A percentile compares a stretch with the other conserved stretches of the same genome.
Conservation (phyloP, 768 basidiomycete species). For the Trametes cinnabarina region DNA sequence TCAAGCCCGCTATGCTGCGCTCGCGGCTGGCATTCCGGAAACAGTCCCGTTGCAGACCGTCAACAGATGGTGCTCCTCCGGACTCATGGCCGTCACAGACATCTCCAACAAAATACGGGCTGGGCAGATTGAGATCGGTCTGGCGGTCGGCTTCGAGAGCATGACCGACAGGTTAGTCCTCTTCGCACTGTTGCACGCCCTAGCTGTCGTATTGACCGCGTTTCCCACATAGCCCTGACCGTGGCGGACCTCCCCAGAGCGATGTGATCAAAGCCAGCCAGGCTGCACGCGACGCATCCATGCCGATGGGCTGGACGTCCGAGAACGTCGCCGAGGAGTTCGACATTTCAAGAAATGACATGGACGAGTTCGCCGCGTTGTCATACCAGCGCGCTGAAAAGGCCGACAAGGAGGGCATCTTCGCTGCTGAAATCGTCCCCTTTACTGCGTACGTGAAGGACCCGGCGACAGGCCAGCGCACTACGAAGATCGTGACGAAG, state of each 20-base stretch:
- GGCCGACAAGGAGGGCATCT: conserved; percentile 66
- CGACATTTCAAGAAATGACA: conserved; percentile 66
- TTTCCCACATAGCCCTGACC: conserved; percentile 52
- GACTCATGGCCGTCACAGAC: conserved; percentile 79
- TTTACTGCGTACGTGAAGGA: conserved; percentile 66
- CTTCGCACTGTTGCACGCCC: conserved; percentile 2
- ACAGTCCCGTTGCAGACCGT: conserved; percentile 69
- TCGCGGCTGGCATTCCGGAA: conserved; percentile 82
- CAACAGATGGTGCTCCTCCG: conserved; percentile 82
- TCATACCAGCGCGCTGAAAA: conserved; percentile 80
- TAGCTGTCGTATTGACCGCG: conserved; percentile 22
- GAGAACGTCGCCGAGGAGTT: conserved; percentile 83
- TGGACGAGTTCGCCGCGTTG: conserved; percentile 70
- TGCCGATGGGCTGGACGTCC: conserved; percentile 89
- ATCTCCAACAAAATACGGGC: conserved; percentile 73
- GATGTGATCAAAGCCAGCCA: conserved; percentile 57
- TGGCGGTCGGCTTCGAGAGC: conserved; percentile 82
- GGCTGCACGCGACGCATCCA: conserved; percentile 56
- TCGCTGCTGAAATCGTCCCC: conserved; percentile 70
- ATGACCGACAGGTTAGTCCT: conserved; percentile 71
- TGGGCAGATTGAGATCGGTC: conserved; percentile 79
- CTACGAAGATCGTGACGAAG: conserved; percentile 52
- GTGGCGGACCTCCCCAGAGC: conserved; percentile 57
- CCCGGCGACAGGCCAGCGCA: conserved; percentile 50
- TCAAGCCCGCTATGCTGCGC: conserved; percentile 68